These are phyloP conservation scores for Pulveroboletus sp. DNA, from an alignment of 768 basidiomycete genomes.

Conservation along the genomic window DNA sequence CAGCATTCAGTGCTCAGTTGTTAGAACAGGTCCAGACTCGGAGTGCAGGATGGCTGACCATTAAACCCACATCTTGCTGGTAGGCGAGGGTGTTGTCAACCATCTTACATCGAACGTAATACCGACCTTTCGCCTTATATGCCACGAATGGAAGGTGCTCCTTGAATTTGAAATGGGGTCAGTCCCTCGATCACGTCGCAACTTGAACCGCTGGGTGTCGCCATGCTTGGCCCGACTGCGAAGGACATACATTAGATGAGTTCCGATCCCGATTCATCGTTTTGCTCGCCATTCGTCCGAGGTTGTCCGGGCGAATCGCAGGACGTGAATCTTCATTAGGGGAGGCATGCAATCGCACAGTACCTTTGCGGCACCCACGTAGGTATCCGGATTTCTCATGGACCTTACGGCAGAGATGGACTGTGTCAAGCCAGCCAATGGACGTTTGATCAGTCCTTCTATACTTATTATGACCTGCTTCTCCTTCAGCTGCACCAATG, in stretches of 20 bases:
- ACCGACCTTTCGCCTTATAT: too few species aligned
- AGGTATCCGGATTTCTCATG: not conserved
- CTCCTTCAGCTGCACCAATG: not conserved
- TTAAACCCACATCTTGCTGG: too few species aligned
- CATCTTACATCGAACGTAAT: too few species aligned
- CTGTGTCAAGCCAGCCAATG: too few species aligned
- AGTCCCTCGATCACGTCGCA: conserved; percentile 48
- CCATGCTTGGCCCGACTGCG: conserved; percentile 26
- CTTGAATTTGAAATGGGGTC: conserved; percentile 22
- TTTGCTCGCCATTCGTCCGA: not conserved
- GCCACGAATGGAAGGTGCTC: too few species aligned
- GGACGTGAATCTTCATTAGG: not conserved
- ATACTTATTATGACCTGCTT: too few species aligned
- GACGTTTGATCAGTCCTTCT: too few species aligned
- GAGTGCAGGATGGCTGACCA: too few species aligned
- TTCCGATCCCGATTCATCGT: conserved; percentile 2
- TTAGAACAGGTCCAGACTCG: not conserved
- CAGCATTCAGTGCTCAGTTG: not conserved
- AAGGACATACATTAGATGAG: conserved; percentile 27
- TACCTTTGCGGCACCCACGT: not conserved
- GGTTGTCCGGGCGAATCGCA: conserved; percentile 1
- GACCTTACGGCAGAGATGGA: conserved; percentile 1
- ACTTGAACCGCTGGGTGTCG: conserved; percentile 38
- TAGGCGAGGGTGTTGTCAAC: too few species aligned
- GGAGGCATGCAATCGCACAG: not conserved